A percentile compares a stretch with the other conserved stretches of the same genome.
Evolutionary conservation across 495 filamentous ascomycete genomes (phyloP).

Genomic region (Cudoniella acicularis): DNA sequence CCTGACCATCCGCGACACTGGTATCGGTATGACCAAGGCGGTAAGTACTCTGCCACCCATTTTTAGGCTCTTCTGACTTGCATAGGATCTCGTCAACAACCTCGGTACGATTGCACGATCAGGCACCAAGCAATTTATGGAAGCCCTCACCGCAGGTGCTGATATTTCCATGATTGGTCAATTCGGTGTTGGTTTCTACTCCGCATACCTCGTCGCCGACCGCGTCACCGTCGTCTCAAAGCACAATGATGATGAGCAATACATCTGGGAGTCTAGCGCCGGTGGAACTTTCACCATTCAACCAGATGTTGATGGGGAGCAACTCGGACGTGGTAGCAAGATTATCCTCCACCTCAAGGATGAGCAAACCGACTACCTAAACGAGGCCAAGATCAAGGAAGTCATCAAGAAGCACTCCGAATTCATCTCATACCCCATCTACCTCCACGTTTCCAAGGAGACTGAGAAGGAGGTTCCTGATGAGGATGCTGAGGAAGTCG

Average conservation of each 20-base stretch:
- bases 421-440: constrained; percentile 99
- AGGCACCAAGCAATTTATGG: constrained; percentile 99
- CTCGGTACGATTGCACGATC: constrained; percentile 98
- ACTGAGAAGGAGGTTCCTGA: constrained; percentile 97
- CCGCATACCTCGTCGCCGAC: constrained; percentile 98
- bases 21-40: constrained; percentile 99
- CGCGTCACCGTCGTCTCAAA: constrained; percentile 92
- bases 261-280: constrained; percentile 97
- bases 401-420: constrained; percentile 99
- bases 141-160: constrained; percentile 94
- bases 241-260: constrained; percentile 99
- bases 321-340: constrained; percentile 90
- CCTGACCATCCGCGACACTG: constrained; percentile 91
- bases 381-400: constrained; percentile 99
- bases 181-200: constrained; percentile 99
- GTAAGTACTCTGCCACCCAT: constrained; percentile 51
- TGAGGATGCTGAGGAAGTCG: constrained; percentile 72
- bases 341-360: constrained; percentile 99
- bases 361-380: constrained; percentile 96
- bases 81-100: constrained; percentile 96
- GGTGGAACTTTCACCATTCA: constrained; percentile 96
- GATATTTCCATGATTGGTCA: constrained; percentile 99
- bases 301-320: constrained; percentile 86
- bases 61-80: constrained; percentile 26
- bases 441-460: constrained; percentile 98